A percentile compares a stretch with the other conserved stretches of the same genome.
Evolutionary conservation across 257 asterid genomes (phyloP).

Genomic region (Linderniella brevidens): DNA sequence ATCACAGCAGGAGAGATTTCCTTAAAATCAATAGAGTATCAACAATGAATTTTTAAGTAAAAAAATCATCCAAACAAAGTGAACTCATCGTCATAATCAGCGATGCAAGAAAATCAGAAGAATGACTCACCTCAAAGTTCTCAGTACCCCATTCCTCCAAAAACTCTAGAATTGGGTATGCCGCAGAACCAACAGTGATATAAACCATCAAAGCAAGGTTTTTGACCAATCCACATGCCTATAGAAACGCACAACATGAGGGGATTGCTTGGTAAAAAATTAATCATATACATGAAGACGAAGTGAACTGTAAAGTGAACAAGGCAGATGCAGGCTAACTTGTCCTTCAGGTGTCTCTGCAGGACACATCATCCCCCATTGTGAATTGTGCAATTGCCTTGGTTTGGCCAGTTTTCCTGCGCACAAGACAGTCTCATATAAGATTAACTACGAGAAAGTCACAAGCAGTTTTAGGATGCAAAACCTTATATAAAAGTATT

Average conservation of each 20-base stretch:
- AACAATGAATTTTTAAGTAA: constrained; percentile 1
- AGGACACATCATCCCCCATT: constrained; percentile 99
- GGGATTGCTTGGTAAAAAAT: constrained; percentile 3
- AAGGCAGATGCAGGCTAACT: constrained; percentile 25
- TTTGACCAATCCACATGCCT: constrained; percentile 99
- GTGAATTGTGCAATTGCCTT: constrained; percentile 95
- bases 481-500: not conserved
- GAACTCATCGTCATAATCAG: constrained; percentile 8
- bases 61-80: constrained; percentile 7
- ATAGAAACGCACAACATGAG: constrained; percentile 13
- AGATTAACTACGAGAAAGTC: not conserved
- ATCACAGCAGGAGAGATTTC: constrained; percentile 97
- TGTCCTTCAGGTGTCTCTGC: constrained; percentile 99
- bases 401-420: constrained; percentile 95
- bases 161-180: constrained; percentile 90
- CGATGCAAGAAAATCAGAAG: no score
- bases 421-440: constrained; percentile 7
- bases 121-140: constrained; percentile 85
- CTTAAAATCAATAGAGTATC: constrained; percentile 17
- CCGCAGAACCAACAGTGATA: constrained; percentile 95
- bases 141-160: constrained; percentile 99
- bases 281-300: not conserved
- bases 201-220: constrained; percentile 97
- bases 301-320: constrained; percentile 3
- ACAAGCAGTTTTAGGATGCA: no score